phyloP scores from a whole-genome alignment of 306 rosid genomes.

The Quercus engelmannii region DNA sequence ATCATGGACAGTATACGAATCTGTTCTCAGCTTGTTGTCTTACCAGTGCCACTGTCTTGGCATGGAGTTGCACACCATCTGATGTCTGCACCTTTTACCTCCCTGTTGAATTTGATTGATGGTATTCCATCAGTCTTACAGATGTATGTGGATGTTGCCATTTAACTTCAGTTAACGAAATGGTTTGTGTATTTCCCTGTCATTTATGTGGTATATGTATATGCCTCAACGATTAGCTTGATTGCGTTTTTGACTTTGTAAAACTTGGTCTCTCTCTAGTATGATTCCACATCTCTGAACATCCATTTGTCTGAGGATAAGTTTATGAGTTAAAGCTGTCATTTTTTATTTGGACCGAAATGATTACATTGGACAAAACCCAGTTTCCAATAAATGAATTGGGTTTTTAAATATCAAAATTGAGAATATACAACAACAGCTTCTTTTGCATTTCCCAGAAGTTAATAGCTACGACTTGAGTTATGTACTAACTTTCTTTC shows the following conservation, averaged over 20 bases:
- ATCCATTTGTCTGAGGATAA: background rate
- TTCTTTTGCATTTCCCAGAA: too few relatives aligned
- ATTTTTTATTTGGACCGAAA: too few relatives aligned
- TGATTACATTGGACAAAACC: too few relatives aligned
- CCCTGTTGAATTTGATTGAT: background rate
- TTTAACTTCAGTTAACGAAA: background rate
- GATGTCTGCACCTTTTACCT: background rate
- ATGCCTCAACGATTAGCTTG: background rate
- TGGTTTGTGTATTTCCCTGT: too few relatives aligned
- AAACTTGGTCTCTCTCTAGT: background rate
- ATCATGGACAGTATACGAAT: background rate
- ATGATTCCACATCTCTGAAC: background rate
- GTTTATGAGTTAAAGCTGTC: too few relatives aligned
- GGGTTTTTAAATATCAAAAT: too few relatives aligned
- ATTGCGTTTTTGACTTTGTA: background rate
- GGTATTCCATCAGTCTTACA: too few relatives aligned
- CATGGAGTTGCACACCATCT: background rate
- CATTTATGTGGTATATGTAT: background rate
- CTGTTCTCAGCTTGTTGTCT: background rate
- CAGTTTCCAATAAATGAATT: too few relatives aligned
- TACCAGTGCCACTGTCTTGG: background rate
- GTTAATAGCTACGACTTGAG: too few relatives aligned
- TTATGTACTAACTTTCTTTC: too few relatives aligned
- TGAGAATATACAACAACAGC: too few relatives aligned
- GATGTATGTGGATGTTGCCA: too few relatives aligned